These are phyloP conservation scores for Pseudonectria buxi DNA, from an alignment of 2,329 filamentous ascomycete genomes.

Conservation along the genomic window DNA sequence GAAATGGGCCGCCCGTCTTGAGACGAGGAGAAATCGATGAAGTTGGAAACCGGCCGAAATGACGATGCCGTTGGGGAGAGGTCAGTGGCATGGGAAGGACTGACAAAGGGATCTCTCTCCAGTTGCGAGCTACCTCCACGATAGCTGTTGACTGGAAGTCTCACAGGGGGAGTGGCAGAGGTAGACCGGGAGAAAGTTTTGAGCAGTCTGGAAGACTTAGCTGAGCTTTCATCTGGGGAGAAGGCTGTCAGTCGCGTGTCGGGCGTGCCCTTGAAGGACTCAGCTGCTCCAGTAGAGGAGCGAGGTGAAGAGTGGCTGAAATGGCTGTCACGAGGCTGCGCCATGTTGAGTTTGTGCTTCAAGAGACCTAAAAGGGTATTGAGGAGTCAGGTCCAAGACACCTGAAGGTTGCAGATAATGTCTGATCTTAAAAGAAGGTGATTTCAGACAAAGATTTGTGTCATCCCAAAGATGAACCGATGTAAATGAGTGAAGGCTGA, in stretches of 20 bases:
- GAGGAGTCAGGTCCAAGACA: not conserved
- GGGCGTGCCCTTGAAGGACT: conserved; percentile 56
- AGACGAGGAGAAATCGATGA: conserved; percentile 9
- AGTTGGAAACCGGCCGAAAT: conserved; percentile 44
- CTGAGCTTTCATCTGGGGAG: conserved; percentile 51
- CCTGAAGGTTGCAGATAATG: not conserved
- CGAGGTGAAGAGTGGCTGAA: conserved; percentile 43
- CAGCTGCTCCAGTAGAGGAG: conserved; percentile 44
- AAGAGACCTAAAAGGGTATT: not conserved
- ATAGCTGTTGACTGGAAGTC: conserved; percentile 20
- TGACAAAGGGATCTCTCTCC: conserved; percentile 51
- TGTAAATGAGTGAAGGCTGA: no score
- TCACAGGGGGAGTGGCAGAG: conserved; percentile 23
- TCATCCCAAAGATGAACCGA: no score
- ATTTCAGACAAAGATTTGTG: no score
- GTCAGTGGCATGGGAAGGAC: conserved; percentile 30
- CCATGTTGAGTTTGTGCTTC: conserved; percentile 28
- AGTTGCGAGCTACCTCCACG: conserved; percentile 16
- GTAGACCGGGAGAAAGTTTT: conserved; percentile 25
- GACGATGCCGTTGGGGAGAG: conserved; percentile 58
- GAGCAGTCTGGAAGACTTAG: conserved; percentile 34
- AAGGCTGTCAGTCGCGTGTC: conserved; percentile 58
- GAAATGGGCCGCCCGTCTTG: conserved; percentile 24
- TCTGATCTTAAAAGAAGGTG: not conserved
- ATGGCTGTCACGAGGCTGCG: conserved; percentile 33